Base-by-base conservation (phyloP, 2,329 filamentous ascomycete genomes). In the Ophiostoma australiae region DNA sequence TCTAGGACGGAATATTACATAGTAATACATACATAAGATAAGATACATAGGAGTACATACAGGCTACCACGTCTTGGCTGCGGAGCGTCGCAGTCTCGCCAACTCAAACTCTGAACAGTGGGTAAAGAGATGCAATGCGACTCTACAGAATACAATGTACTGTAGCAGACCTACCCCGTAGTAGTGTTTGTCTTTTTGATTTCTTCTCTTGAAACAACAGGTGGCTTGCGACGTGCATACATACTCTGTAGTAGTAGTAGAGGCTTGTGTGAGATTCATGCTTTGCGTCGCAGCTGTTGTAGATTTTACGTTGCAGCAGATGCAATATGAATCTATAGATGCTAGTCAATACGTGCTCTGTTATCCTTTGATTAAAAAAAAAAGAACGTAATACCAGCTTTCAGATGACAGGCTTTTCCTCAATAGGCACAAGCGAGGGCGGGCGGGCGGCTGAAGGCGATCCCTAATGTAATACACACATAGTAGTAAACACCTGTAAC, bases 61-160 rank as follows among this genome's bases (percentile, higher is more conserved):
- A 31, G 27, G 27, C 52, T 27, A n/a, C 52, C 4, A 27, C 52
- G 52, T 58, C n/a, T 63, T 31, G 58, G 58, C 58, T 20, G 20
- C 23, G 27, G 27, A 17, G 27, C 27, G 58, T 63, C 23, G 58
- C 27, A 63, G 58, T 58, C 52, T 58, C 52, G 58, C 58, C 58
- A 63, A 33, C 58, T 33, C 58, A 63, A 63, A 63, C 58, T 33
- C 58, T 20, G 58, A 63, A 63, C 58, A 63, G 27, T 63, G 58
- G 58, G 58, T 33, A 33, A 48, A 31, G 23, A 31, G 55, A 33
- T 61, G 55, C 58, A 61, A 63, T 63, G 58, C 58, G 27, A 63
- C 58, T 11, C 27, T 31, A 39, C 37, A 39, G 37, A 8, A 8
- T 39, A 31, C 27, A 8, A 5, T n/a, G 44, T 48, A 48, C n/a